phyloP scores from a whole-genome alignment of 805 yeast species.

The Scheffersomyces ergatensis region DNA sequence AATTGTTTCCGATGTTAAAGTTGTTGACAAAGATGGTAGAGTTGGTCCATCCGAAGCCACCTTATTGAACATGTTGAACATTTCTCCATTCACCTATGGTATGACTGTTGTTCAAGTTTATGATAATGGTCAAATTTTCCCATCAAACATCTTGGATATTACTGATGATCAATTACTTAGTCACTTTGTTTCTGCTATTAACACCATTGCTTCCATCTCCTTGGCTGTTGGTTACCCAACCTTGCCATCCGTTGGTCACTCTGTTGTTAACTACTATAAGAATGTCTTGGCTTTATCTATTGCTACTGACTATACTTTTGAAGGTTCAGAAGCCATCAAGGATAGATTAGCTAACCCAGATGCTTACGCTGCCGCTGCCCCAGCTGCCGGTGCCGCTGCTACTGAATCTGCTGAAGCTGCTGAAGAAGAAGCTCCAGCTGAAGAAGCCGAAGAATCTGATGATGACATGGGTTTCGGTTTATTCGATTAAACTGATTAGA shows the following conservation, averaged over 20 bases:
- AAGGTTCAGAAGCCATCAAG: slow-evolving; percentile 98
- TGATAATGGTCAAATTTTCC: slow-evolving; percentile 98
- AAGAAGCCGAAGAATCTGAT: slow-evolving; percentile 71
- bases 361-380: slow-evolving; percentile 99
- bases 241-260: slow-evolving; percentile 98
- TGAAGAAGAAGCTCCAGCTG: slow-evolving; percentile 72
- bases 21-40: slow-evolving; percentile 78
- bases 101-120: slow-evolving; percentile 93
- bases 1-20: slow-evolving; percentile 95
- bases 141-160: slow-evolving; percentile 94
- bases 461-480: slow-evolving; percentile 99
- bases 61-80: slow-evolving; percentile 98
- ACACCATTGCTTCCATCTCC: slow-evolving; percentile 92
- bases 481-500: slow-evolving; percentile 73
- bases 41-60: slow-evolving; percentile 99
- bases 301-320: slow-evolving; percentile 98
- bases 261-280: slow-evolving; percentile 98
- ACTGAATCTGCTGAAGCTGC: slow-evolving; percentile 59
- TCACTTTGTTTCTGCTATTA: slow-evolving; percentile 90
- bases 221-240: slow-evolving; percentile 99
- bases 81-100: slow-evolving; percentile 99
- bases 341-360: slow-evolving; percentile 99
- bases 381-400: slow-evolving; percentile 84
- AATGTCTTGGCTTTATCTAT: slow-evolving; percentile 95
- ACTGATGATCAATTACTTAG: slow-evolving; percentile 93